phyloP scores from a whole-genome alignment of 768 basidiomycete species.

The Pleurotus djamor region DNA sequence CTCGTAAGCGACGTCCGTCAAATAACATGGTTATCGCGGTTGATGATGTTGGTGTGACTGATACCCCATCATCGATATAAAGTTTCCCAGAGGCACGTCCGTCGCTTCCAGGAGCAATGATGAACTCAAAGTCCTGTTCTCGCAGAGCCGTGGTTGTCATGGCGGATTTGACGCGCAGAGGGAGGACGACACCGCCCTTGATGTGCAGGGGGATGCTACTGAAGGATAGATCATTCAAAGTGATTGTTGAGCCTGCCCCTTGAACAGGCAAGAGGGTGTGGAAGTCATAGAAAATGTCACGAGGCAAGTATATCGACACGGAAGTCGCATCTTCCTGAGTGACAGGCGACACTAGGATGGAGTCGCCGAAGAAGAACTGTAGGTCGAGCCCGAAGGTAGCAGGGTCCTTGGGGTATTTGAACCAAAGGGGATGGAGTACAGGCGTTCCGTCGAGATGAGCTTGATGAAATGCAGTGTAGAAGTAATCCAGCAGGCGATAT shows the following conservation, averaged over 20 bases:
- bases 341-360: conserved; percentile 68
- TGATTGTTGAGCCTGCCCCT: conserved; percentile 43
- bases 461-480: conserved; percentile 69
- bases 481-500: conserved; percentile 68
- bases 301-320: conserved; percentile 60
- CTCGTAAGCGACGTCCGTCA: conserved; percentile 22
- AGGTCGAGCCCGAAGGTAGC: conserved; percentile 59
- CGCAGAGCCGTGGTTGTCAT: conserved; percentile 63
- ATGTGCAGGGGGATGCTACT: conserved; percentile 65
- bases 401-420: conserved; percentile 62
- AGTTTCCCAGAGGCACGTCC: conserved; percentile 51
- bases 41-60: conserved; percentile 28
- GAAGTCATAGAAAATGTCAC: conserved; percentile 68
- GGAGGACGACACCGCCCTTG: conserved; percentile 55
- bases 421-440: conserved; percentile 63
- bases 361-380: conserved; percentile 69
- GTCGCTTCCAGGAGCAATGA: conserved; percentile 54
- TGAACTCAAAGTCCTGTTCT: conserved; percentile 54
- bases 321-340: conserved; percentile 57
- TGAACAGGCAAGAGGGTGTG: conserved; percentile 42
- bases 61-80: conserved; percentile 68
- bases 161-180: conserved; percentile 49
- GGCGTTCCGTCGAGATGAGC: conserved; percentile 58
- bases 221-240: conserved; percentile 45
- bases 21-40: conserved; percentile 33